Evolutionary conservation across 2,329 filamentous ascomycete genomes (phyloP), one percentile per base, ranked within the genome.

Genomic region (Talaromyces marneffei): DNA sequence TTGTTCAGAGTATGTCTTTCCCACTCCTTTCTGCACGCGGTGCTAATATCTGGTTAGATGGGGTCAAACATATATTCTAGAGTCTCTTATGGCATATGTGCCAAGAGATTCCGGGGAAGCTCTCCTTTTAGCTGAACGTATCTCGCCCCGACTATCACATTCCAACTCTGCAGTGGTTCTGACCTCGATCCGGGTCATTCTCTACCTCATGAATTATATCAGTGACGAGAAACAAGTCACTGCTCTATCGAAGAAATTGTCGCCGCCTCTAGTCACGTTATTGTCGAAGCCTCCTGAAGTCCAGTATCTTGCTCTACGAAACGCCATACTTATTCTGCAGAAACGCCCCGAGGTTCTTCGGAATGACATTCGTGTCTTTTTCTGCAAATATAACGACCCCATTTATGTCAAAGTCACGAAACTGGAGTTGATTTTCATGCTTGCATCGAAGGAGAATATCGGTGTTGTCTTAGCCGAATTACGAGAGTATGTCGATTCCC

Each of bases 361-460:
- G 65, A 97, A 97, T 75, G 94, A 99, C 75, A 97, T 99, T 65
- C 87, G 94, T 52, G 94, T 99, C 33, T 99, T 99, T 79, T 99
- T 99, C 78, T 99, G 94, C 86, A 99, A 99, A 82, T 99, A 99
- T 78, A 99, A 99, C 74, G 94, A 99, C 72, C 94, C 94, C 0
- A 99, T 99, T 66, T 99, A 97, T 74, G 94, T 99, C 78, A 99
- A 99, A 77, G 94, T 99, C 57, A 99, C 94, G 16, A 99, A 99
- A 77, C 83, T 99, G 55, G 94, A 99, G 77, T 84, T 99, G 68
- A 97, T 99, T 67, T 99, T 99, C 77, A 99, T 97, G 94, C 84
- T 99, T 63, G 94, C 94, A 7, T 96, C 86, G 35, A 92, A 97
- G 76, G 89, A 88, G 70, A 99, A 99, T 73, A 99, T 99, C 68